Base-by-base conservation (phyloP, 2,329 filamentous ascomycete genomes). In the Juglanconis juglandina region DNA sequence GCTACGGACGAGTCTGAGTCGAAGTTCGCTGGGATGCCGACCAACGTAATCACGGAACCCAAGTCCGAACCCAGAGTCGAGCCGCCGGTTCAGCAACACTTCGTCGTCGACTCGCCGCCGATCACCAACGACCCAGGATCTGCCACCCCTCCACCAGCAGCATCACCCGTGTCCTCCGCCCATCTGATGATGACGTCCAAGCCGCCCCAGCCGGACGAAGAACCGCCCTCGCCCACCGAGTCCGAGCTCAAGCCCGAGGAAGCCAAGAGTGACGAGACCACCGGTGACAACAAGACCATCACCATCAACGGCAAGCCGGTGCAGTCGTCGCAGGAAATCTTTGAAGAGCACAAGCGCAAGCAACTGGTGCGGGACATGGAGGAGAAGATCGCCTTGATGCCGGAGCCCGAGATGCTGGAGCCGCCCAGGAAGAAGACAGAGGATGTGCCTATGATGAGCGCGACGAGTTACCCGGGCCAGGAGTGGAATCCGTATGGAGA, bases 381-480 rank as follows among this genome's bases (percentile, higher is more conserved):
- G 67, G 82, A 84, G 70, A 84, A 84, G 73, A 84, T 85, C 32
- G 72, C 77, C 9, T 71, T 72, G 67, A 69, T 75, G 57, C 66
- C 69, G 13, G 70, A 73, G 59, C 65, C 68, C 8, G 66, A 68
- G 56, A 64, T 64, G 49, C 58, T 52, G 11, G 58, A 64, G 37
- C 61, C 62, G 17, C 73, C 72, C 6, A 70, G 73, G 55, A 69
- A 67, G 52, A 72, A 75, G 46, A 74, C 77, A 37, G 76, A 79
- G n/a, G 76, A 79, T 13, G 70, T 75, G 68, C 80, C 82, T 11
- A 75, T 79, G 61, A 90, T 90, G 87, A 81, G 78, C 52, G 87
- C 86, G 6, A 87, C 86, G 11, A 86, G 82, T 68, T 90, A 89
- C 71, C 87, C 87, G 0, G 87, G 87, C 0, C 85, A 89, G 73